Conservation (phyloP, 768 basidiomycete species). For the Leucosporidium scottii region DNA sequence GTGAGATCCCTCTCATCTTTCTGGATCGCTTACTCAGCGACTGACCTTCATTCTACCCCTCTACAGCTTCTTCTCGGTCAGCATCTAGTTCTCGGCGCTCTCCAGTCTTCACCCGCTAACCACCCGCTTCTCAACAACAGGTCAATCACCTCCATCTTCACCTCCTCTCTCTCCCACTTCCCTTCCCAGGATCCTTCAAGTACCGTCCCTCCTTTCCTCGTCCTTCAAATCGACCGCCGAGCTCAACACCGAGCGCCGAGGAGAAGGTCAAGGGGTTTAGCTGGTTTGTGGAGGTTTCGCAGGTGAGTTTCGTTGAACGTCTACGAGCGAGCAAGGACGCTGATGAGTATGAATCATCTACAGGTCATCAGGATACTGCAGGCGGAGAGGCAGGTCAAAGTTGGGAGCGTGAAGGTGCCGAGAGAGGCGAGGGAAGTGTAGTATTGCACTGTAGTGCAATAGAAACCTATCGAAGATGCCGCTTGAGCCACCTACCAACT, state of each 20-base stretch:
- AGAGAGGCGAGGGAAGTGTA: background rate
- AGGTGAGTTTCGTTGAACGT: constrained; percentile 7
- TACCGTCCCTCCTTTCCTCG: constrained; percentile 17
- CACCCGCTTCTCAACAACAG: background rate
- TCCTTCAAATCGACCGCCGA: background rate
- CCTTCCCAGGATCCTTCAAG: constrained; percentile 23
- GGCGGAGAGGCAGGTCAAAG: constrained; percentile 12
- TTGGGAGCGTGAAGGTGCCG: constrained; percentile 11
- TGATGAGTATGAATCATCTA: background rate
- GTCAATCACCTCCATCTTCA: constrained; percentile 33
- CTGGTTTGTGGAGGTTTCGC: constrained; percentile 29
- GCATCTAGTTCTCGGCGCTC: background rate
- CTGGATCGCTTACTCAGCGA: too few species aligned
- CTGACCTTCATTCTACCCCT: too few species aligned
- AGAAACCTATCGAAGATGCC: too few species aligned
- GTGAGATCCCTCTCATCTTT: too few species aligned
- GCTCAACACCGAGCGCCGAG: background rate
- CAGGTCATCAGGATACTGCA: constrained; percentile 16
- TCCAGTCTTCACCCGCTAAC: background rate
- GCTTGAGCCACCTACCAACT: too few species aligned
- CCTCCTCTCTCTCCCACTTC: constrained; percentile 30
- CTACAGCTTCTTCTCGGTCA: constrained; percentile 29
- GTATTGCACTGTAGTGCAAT: too few species aligned
- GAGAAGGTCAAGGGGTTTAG: constrained; percentile 19
- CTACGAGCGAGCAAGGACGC: too few species aligned